These are phyloP conservation scores for Ganoderma lingzhi DNA, from an alignment of 1,284 basidiomycete species.

Conservation along the genomic window DNA sequence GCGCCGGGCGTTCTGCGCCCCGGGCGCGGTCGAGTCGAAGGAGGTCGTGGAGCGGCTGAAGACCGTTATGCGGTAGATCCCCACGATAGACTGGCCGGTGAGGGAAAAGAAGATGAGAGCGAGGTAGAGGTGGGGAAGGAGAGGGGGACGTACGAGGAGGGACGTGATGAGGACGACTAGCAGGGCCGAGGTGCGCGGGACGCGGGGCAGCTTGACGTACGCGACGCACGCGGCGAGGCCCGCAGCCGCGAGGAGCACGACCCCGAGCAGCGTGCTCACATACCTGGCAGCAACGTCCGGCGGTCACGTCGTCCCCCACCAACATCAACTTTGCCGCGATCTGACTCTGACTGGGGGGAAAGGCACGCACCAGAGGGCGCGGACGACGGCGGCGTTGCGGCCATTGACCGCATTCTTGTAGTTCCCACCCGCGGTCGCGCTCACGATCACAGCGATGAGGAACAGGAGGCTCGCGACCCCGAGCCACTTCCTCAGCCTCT, in stretches of 20 bases:
- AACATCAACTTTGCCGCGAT: not conserved
- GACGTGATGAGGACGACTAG: conserved; percentile 13
- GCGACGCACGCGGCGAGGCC: conserved; percentile 13
- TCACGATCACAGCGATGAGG: conserved; percentile 35
- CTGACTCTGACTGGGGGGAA: too few relatives aligned
- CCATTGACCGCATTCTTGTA: conserved; percentile 31
- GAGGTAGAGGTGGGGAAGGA: not conserved
- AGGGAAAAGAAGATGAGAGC: not conserved
- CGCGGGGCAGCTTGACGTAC: conserved; percentile 19
- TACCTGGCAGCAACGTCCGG: conserved; percentile 19
- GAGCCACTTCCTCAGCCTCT: conserved; percentile 40
- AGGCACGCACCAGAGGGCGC: conserved; percentile 32
- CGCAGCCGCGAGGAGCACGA: conserved; percentile 13
- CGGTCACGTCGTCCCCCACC: not conserved
- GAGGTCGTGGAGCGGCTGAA: conserved; percentile 47
- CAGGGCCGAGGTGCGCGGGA: conserved; percentile 14
- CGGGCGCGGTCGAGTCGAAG: conserved; percentile 42
- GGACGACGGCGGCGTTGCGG: conserved; percentile 30
- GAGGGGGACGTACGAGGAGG: conserved; percentile 24
- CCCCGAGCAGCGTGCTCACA: conserved; percentile 20
- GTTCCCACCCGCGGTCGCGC: conserved; percentile 39
- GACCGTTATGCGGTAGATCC: conserved; percentile 51
- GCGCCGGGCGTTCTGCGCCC: conserved; percentile 43
- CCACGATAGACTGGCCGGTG: conserved; percentile 33
- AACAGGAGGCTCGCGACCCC: conserved; percentile 33